Evolutionary conservation across 306 rosid genomes (phyloP).

Genomic region (Benincasa hispida): DNA sequence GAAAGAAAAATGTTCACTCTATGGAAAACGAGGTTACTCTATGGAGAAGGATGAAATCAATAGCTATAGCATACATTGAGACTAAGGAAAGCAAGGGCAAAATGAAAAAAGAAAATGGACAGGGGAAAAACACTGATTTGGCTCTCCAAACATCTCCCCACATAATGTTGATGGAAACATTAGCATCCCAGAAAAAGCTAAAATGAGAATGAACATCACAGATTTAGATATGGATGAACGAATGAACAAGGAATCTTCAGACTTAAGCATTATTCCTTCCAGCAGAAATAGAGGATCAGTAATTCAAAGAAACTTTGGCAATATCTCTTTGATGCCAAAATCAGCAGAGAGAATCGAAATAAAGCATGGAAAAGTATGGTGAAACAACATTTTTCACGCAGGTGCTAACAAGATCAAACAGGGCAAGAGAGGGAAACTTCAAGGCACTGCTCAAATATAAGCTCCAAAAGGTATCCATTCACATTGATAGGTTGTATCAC

Average conservation of each 20-base stretch:
- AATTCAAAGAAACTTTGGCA: not conserved
- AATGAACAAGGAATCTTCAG: not conserved
- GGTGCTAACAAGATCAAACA: not conserved
- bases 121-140: not conserved
- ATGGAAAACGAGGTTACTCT: not conserved
- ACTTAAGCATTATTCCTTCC: not conserved
- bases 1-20: conserved; percentile 1
- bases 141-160: not conserved
- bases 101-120: not conserved
- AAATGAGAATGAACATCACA: not conserved
- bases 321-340: not conserved
- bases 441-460: not conserved
- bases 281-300: not conserved
- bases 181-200: not conserved
- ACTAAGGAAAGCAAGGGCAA: not conserved
- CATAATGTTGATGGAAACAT: not conserved
- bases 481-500: not conserved
- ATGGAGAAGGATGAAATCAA: not conserved
- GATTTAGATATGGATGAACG: not conserved
- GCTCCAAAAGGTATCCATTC: not conserved
- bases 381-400: not conserved
- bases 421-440: not conserved
- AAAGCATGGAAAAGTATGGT: not conserved
- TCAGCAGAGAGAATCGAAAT: not conserved
- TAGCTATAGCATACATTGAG: not conserved